Conservation (phyloP, 2,329 filamentous ascomycete species). For the Penicillium sp. region DNA sequence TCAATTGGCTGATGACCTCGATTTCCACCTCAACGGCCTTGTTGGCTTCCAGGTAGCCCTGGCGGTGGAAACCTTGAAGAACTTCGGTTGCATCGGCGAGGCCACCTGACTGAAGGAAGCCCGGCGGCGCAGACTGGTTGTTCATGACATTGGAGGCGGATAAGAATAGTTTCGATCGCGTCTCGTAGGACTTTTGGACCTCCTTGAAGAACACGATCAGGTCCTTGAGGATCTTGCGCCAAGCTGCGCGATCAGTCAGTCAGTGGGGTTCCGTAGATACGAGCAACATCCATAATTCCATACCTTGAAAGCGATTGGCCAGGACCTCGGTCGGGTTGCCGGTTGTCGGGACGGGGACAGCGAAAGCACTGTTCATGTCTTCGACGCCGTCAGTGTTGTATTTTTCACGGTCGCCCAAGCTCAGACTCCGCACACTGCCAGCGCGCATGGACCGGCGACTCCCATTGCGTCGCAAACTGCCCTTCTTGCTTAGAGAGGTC, state of each 20-base stretch:
- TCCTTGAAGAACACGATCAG: slow-evolving; percentile 92
- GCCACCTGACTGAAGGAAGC: slow-evolving; percentile 76
- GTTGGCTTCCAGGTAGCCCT: slow-evolving; percentile 71
- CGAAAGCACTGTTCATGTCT: slow-evolving; percentile 74
- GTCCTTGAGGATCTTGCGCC: slow-evolving; percentile 93
- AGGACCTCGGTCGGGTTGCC: slow-evolving; percentile 85
- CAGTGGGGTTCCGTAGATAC: slow-evolving; percentile 1
- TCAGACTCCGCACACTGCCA: slow-evolving; percentile 78
- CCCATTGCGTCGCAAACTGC: slow-evolving; percentile 70
- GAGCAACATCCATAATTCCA: slow-evolving; percentile 20
- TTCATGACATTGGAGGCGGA: slow-evolving; percentile 82
- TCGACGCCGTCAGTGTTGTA: slow-evolving; percentile 50
- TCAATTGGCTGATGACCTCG: slow-evolving; percentile 84
- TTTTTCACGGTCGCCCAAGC: slow-evolving; percentile 60
- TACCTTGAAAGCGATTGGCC: slow-evolving; percentile 83
- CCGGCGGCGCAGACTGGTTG: slow-evolving; percentile 68
- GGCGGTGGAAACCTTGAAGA: slow-evolving; percentile 75
- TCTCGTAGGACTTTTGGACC: slow-evolving; percentile 83
- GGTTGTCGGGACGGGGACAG: slow-evolving; percentile 80
- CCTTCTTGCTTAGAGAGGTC: slow-evolving; percentile 66
- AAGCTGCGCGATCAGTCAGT: slow-evolving; percentile 54
- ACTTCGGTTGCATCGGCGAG: slow-evolving; percentile 81
- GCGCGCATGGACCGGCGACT: slow-evolving; percentile 79
- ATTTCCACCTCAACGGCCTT: slow-evolving; percentile 88
- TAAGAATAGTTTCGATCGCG: slow-evolving; percentile 71